phyloP scores from a whole-genome alignment of 768 basidiomycete genomes.

The Serpula lacrymans region DNA sequence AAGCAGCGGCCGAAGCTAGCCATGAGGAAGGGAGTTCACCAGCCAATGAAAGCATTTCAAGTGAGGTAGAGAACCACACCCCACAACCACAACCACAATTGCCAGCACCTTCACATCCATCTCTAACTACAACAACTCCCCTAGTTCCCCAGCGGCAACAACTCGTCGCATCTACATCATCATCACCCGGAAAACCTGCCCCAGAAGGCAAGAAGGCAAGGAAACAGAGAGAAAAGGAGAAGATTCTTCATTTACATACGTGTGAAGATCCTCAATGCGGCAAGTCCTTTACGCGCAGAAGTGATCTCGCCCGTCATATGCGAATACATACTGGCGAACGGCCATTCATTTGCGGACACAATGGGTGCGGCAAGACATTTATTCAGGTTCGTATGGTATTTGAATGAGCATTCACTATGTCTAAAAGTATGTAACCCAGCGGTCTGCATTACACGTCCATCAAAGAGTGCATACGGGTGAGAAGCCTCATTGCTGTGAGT shows the following conservation, averaged over 20 bases:
- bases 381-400: constrained; percentile 62
- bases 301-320: constrained; percentile 81
- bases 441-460: constrained; percentile 88
- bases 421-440: constrained; percentile 40
- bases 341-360: constrained; percentile 71
- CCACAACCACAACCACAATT: no score
- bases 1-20: constrained; percentile 48
- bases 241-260: constrained; percentile 47
- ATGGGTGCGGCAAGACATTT: constrained; percentile 84
- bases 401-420: constrained; percentile 1
- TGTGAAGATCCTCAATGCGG: constrained; percentile 73
- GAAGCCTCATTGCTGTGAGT: constrained; percentile 89
- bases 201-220: constrained; percentile 22
- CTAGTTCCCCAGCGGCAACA: constrained; percentile 30
- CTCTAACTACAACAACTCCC: constrained; percentile 35
- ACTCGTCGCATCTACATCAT: constrained; percentile 53
- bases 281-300: constrained; percentile 80
- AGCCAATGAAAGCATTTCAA: no score
- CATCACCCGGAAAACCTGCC: constrained; percentile 20
- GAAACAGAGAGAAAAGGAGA: constrained; percentile 41
- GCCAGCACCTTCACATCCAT: constrained; percentile 23
- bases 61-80: no score
- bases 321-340: constrained; percentile 90
- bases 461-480: constrained; percentile 89
- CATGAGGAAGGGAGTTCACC: no score